Conservation (phyloP, 208 protist species). For the Spongospora subterranea region DNA sequence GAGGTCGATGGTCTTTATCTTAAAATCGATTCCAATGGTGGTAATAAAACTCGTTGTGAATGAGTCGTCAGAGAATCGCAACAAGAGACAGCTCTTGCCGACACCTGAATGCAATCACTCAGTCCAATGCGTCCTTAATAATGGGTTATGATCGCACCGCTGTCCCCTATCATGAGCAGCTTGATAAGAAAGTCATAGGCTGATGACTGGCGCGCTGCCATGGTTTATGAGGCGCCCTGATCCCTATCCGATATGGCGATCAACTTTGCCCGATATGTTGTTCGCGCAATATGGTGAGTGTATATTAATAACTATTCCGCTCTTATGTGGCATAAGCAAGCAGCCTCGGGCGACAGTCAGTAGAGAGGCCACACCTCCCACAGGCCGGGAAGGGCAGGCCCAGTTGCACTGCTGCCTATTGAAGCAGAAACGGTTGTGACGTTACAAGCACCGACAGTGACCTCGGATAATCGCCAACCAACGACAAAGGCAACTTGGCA, state of each 20-base stretch:
- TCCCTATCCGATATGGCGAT: neutral
- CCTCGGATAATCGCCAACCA: too few species aligned
- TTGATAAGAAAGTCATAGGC: constrained; percentile 68
- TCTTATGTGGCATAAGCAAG: too few species aligned
- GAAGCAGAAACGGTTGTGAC: too few species aligned
- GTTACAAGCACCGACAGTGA: too few species aligned
- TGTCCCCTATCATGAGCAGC: constrained; percentile 67
- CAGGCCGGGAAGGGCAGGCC: too few species aligned
- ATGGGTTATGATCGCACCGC: constrained; percentile 13
- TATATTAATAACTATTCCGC: too few species aligned
- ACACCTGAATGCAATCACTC: constrained; percentile 74
- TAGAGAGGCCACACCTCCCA: neutral
- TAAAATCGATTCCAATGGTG: constrained; percentile 90
- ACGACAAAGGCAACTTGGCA: too few species aligned
- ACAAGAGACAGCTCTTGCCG: constrained; percentile 84
- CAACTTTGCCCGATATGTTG: too few species aligned
- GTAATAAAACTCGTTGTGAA: constrained; percentile 88
- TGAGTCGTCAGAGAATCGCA: constrained; percentile 86
- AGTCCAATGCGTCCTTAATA: neutral
- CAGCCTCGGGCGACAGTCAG: too few species aligned
- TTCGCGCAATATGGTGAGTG: neutral
- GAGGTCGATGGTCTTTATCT: constrained; percentile 84
- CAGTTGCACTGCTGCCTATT: too few species aligned
- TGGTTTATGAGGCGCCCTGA: neutral
- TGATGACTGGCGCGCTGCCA: constrained; percentile 49